phyloP scores from a whole-genome alignment of 108 stramenopile genomes.

The Mayamaea pseudoterrestris region DNA sequence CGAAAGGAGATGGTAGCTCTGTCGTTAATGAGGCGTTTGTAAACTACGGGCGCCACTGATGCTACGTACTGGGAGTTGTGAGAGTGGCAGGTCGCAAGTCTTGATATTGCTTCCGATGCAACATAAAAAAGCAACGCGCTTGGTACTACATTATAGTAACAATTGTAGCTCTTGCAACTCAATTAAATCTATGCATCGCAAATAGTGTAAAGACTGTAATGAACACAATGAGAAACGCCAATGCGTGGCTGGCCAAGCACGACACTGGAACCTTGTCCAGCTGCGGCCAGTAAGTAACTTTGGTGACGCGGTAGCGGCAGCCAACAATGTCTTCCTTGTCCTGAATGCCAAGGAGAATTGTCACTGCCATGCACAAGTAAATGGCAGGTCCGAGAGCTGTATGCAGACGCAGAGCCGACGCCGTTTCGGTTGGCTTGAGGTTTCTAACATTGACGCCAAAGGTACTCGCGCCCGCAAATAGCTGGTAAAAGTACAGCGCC shows the following conservation, averaged over 20 bases:
- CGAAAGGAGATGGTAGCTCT: no score
- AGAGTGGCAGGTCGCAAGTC: no score
- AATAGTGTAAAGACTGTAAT: slow-evolving; percentile 6
- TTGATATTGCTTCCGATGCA: no score
- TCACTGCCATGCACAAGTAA: slow-evolving; percentile 27
- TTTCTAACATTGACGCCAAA: slow-evolving; percentile 15
- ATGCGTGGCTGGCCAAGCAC: slow-evolving; percentile 42
- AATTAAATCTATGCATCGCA: slow-evolving; percentile 8
- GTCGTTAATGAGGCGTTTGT: not conserved
- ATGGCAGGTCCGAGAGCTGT: slow-evolving; percentile 34
- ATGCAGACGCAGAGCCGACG: slow-evolving; percentile 31
- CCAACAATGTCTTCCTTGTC: slow-evolving; percentile 67
- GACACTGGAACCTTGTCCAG: slow-evolving; percentile 37
- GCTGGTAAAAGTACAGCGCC: slow-evolving; percentile 35
- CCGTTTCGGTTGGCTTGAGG: slow-evolving; percentile 18
- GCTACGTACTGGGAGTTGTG: no score
- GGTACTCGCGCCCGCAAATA: slow-evolving; percentile 21
- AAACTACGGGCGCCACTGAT: no score
- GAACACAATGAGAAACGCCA: slow-evolving; percentile 10
- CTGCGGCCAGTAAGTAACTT: slow-evolving; percentile 30
- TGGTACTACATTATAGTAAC: no score
- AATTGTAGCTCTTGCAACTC: no score
- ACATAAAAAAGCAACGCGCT: no score
- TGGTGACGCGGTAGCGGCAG: slow-evolving; percentile 39
- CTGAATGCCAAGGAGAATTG: slow-evolving; percentile 61